Evolutionary conservation across 495 filamentous ascomycete genomes (phyloP), one percentile per base, ranked within the genome.

Genomic region (Pseudotulostoma volvatum): DNA sequence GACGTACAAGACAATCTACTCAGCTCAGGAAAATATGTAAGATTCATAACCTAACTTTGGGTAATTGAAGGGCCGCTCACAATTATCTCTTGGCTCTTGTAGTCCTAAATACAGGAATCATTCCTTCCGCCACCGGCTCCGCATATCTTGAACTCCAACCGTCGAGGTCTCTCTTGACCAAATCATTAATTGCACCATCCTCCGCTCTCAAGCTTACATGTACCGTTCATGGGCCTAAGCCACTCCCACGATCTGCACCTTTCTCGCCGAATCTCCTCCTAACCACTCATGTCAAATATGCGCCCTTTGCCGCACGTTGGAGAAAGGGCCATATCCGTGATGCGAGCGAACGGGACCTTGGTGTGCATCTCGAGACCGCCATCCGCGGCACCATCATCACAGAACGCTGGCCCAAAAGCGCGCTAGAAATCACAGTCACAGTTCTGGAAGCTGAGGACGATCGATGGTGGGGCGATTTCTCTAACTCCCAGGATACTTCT

Each of bases 361-460:
- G 79, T 9, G 80, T 84, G 1, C 92, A 95, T 53, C 61, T 97
- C 7, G 87, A 95, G 55, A 84, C 84, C 5, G 90, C 92, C 35
- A 66, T 97, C 18, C 66, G 82, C 18, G 87, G 92, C 2, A 79
- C 83, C 2, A 78, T 96, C 34, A 86, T 95, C 45, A 84, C 83
- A 9, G 83, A 90, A 48, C 68, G 86, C 21, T 97, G 90, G 84
- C 90, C 90, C 13, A 97, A 97, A 68, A 93, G 83, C 53, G 86
- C 85, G 13, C 74, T 93, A 9, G 90, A 97, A 44, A 76, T 96
- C 20, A 77, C 92, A 5, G 70, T 97, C 38, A 95, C 86, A 0
- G 75, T 97, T 31, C 62, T 97, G 9, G 90, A 97, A 61, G 92
- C 84, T 4, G 90, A 95, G 44, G 77, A 75, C 42, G 79, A 81